Evolutionary conservation across 345 rosid species (phyloP), one percentile per base, ranked within the genome.

Genomic region (Physaria fendleri): DNA sequence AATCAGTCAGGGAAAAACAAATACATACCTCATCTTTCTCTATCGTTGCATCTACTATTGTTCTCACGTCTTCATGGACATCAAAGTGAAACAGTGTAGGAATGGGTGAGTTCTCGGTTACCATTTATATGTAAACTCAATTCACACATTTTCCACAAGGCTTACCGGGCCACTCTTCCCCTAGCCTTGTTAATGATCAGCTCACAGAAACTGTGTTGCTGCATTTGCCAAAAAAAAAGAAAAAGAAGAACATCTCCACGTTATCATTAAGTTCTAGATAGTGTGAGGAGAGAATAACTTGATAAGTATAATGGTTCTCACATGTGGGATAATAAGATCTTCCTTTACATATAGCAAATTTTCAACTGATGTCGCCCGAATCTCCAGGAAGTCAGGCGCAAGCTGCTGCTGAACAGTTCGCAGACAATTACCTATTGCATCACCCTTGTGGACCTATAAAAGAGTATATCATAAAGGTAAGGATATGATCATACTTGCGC

Each of bases 171-270:
- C 99, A 84, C 97, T 94, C 83, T 94, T 94, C 45, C 99, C 70
- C 99, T 85, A 3, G 97, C 99, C 75, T 82, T 94, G 80, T 90
- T 90, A 41, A 94, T 66, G 54, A 94, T 94, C 54, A 94, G 85
- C 77, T 94, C 97, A 39, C 87, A 94, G 76, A 94, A 94, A 74
- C 96, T 90, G 81, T 94, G 99, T 80, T 94, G 97, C 99, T 94
- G 88, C 61, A 56, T 68, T 62, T 71, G 70, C n/a, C n/a, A n/a
- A n/a, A n/a, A n/a, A n/a, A n/a, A n/a, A n/a, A n/a, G n/a, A n/a
- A n/a, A n/a, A n/a, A n/a, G 62, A 63, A 34, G 4, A 32, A 47
- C 15, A 16, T 12, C 12, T 22, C 4, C 35, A 44, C 21, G 51
- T 69, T 46, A 61, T 21, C 2, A 5, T 17, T 24, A 34, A 5